Evolutionary conservation across 2,329 filamentous ascomycete species (phyloP), one percentile per base, ranked within the genome.

Genomic region (Akanthomyces uredinophilus): DNA sequence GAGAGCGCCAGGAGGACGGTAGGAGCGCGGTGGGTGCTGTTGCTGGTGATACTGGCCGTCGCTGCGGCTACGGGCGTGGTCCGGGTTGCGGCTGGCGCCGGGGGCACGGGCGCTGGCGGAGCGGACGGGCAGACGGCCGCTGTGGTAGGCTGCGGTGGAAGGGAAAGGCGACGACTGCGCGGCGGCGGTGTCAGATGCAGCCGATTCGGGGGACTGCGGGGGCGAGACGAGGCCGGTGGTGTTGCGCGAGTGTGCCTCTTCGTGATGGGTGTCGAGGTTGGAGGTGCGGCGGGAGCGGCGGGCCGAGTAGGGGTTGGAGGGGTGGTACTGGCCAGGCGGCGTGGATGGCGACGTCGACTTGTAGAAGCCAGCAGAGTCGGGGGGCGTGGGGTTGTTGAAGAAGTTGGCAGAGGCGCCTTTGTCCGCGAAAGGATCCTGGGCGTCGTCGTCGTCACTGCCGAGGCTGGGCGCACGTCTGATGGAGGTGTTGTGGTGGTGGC

Each of bases 351-450:
- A 35, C 20, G 76, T 5, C 5, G 55, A n/a, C 44, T 59, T 59
- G n/a, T 43, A 22, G 22, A 55, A 55, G 66, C 79, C 83, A 63
- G 79, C 79, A 43, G 84, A 86, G 29, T 76, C 71, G 50, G 83
- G 84, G 37, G 83, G 83, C 61, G 81, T 83, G 68, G 81, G 75
- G 64, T 71, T 65, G 41, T 62, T 53, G 39, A 55, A 53, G 70
- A 57, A 57, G 44, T 66, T 67, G 46, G 41, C 65, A 13, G 39
- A 66, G 22, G 5, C 14, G 20, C 37, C 29, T 11, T 43, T 41
- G 32, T 61, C 51, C n/a, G 29, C 24, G 18, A 56, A 50, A 10
- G 43, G 41, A n/a, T 61, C 59, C 3, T 14, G 22, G 20, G 18
- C n/a, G 29, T 37, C 43, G 20, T 37, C 43, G 20, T 54, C 51